phyloP scores from a whole-genome alignment of 768 basidiomycete species.

The Serendipita vermifera region DNA sequence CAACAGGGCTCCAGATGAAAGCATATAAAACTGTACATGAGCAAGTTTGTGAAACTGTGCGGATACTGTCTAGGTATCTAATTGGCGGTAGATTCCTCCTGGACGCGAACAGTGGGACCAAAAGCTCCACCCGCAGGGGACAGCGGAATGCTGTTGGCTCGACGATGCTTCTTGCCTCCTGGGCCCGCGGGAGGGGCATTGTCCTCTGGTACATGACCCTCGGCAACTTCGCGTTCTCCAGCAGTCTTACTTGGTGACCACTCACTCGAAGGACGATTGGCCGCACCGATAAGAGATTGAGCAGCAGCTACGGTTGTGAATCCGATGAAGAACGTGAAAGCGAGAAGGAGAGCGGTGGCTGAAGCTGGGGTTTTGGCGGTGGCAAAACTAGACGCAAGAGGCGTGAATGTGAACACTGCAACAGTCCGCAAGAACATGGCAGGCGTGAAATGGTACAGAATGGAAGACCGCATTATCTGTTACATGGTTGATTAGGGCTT shows the following conservation, averaged over 20 bases:
- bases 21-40: neutral
- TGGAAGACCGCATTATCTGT: neutral
- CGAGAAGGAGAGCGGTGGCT: neutral
- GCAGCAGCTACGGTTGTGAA: neutral
- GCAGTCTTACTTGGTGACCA: neutral
- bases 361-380: constrained; percentile 6
- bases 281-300: neutral
- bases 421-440: constrained; percentile 5
- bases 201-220: neutral
- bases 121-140: neutral
- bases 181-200: neutral
- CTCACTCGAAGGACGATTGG: neutral
- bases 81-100: neutral
- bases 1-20: neutral
- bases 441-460: constrained; percentile 5
- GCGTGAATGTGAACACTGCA: neutral
- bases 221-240: neutral
- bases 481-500: too few relatives aligned
- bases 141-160: neutral
- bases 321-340: constrained; percentile 1
- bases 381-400: constrained; percentile 2
- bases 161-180: neutral
- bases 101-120: neutral
- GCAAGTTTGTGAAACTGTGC: neutral
- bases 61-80: neutral